Base-by-base conservation (phyloP, 768 basidiomycete species). In the Clathrus columnatus region DNA sequence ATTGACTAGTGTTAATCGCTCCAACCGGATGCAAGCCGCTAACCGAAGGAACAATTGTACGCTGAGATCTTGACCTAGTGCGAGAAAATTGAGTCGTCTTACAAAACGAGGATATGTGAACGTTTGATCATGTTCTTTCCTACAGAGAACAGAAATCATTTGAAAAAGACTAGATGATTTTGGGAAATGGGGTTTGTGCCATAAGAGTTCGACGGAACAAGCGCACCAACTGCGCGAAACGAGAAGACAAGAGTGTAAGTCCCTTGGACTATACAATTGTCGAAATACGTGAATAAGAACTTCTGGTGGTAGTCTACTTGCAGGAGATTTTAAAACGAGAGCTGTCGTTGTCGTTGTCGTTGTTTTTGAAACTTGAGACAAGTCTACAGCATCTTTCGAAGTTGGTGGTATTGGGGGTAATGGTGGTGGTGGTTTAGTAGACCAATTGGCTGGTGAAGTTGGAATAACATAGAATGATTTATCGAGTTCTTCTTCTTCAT, bases 211-310 rank as follows among this genome's bases (percentile, higher is more conserved):
- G 43, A 94, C 92, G 27, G 91, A 84, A 69, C 92, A 96, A 66
- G 94, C 87, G 75, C 92, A 97, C 93, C 95, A 99, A 24, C 82
- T 78, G 56, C 90, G 83, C 18, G 84, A 92, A 24, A 97, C 93
- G 55, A 85, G 82, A 58, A 94, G 76, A 41, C 81, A 77, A 60
- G 76, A 73, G 60, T 85, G 80, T 47, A 97, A 77, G 68, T 95
- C 89, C 57, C 78, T 75, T 27, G 84, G 73, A 0, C 81, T 76
- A 61, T 85, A 80, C 11, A 99, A 76, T 62, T 92, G 82, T 61
- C 85, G 88, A 61, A 99, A 79, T 64, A 97, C 87, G 66, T 95
- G 86, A 16, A 96, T 88, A 65, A 97, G 83, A 41, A 98, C 79
- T 69, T 98, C 95, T 56, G 89, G 87, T 7, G 94, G 94, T 4